Evolutionary conservation across 202 grass and related monocot genomes (phyloP), one percentile per base, ranked within the genome.

Genomic region (Eragrostis tef): DNA sequence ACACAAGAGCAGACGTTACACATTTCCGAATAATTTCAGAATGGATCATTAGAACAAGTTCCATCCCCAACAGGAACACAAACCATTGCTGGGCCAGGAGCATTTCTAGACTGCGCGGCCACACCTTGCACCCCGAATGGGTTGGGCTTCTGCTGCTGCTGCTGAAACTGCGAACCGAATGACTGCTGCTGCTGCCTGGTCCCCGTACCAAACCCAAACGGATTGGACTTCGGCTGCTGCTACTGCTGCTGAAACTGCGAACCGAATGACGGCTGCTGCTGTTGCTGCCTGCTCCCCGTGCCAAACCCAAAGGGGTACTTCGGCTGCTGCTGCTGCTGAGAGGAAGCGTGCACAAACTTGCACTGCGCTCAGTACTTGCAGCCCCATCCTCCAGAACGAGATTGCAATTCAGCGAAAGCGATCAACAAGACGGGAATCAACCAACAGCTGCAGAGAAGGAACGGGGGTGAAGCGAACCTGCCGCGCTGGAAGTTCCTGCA

Each of bases 401-500:
- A 69, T 9, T 6, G 9, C 49, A 19, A 45, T 16, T 9, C 10
- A 69, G 65, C 8, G 19, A 1, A 11, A 21, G 44, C 24, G 71
- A 44, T 42, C 16, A 21, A 44, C 26, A n/a, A 25, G 34, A 25
- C 5, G 3, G 49, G 59, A 73, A 80, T 9, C 59, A 64, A 56
- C 11, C 3, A 20, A 6, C 3, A 12, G 50, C 1, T 7, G 27
- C 19, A 36, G 19, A 64, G 48, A 49, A 11, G 7, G 59, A 67
- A 34, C 27, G 29, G 61, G 34, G 25, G 8, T 21, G 42, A 1
- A 4, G n/a, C 42, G 20, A 69, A 97, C 94, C 90, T 89, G 71
- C 91, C 90, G 49, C 88, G 86, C 70, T 91, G 90, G 81, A 93
- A 97, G 78, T 97, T 89, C 75, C 90, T 83, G 78, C 94, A 97